Evolutionary conservation across 257 asterid genomes (phyloP).

Genomic region (Cynanchum wilfordii): DNA sequence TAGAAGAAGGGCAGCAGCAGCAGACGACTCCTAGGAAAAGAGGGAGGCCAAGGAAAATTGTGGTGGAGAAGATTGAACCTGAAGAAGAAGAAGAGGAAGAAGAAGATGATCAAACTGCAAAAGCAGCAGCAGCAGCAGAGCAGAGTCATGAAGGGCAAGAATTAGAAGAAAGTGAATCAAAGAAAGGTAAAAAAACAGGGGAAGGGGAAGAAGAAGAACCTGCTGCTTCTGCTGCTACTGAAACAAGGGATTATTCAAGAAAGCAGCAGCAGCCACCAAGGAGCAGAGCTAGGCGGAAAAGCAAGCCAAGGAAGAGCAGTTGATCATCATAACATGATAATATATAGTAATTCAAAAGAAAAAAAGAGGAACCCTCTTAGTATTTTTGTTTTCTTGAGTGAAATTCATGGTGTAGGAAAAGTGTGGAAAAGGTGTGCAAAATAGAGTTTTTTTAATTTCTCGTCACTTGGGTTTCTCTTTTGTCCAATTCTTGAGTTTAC

Average conservation of each 20-base stretch:
- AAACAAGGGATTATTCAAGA: slow-evolving; percentile 12
- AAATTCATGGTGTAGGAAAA: neutral
- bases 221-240: slow-evolving; percentile 19
- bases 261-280: slow-evolving; percentile 22
- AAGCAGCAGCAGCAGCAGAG: slow-evolving; percentile 6
- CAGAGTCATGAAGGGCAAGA: slow-evolving; percentile 16
- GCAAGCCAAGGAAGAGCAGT: slow-evolving; percentile 70
- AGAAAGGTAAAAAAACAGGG: slow-evolving; percentile 26
- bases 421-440: neutral
- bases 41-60: slow-evolving; percentile 60
- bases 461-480: neutral
- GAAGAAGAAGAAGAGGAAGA: slow-evolving; percentile 8
- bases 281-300: slow-evolving; percentile 64
- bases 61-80: slow-evolving; percentile 17
- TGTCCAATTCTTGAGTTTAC: neutral
- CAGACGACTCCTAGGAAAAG: slow-evolving; percentile 42
- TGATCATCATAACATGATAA: slow-evolving; percentile 12
- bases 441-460: neutral
- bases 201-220: slow-evolving; percentile 25
- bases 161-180: slow-evolving; percentile 19
- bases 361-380: neutral
- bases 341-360: neutral
- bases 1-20: neutral
- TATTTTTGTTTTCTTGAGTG: neutral
- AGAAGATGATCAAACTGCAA: slow-evolving; percentile 7